Evolutionary conservation across 768 basidiomycete genomes (phyloP).

Genomic region (Leccinum rimulosum): DNA sequence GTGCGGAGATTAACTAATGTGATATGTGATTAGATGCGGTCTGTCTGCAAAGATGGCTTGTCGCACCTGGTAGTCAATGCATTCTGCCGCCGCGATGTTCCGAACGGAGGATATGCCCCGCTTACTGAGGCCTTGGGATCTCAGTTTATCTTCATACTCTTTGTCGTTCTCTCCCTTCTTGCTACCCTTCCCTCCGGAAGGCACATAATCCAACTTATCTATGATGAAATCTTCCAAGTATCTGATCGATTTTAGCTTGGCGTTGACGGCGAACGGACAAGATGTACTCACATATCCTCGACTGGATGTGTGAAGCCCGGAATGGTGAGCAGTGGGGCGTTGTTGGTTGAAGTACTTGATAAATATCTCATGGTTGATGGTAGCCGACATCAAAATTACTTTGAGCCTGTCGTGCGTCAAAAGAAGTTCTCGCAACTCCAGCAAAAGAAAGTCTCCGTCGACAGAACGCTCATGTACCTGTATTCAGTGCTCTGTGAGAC

Average conservation of each 20-base stretch:
- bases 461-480: conserved; percentile 92
- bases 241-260: conserved; percentile 36
- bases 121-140: conserved; percentile 53
- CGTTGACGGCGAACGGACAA: neutral
- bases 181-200: conserved; percentile 38
- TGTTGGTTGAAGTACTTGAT: conserved; percentile 67
- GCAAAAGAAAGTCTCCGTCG: conserved; percentile 85
- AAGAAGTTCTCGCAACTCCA: conserved; percentile 79
- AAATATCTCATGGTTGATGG: conserved; percentile 89
- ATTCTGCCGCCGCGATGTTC: conserved; percentile 55
- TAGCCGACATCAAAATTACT: conserved; percentile 90
- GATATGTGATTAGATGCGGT: neutral
- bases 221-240: conserved; percentile 84
- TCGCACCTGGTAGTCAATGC: conserved; percentile 70
- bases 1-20: conserved; percentile 58
- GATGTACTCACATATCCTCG: conserved; percentile 55
- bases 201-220: conserved; percentile 52
- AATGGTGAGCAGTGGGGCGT: conserved; percentile 79
- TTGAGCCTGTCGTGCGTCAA: conserved; percentile 63
- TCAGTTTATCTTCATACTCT: conserved; percentile 46
- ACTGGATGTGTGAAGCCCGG: conserved; percentile 83
- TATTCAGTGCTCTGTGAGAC: neutral
- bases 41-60: neutral
- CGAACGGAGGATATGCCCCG: conserved; percentile 53
- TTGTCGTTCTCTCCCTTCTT: conserved; percentile 32